A percentile compares a stretch with the other conserved stretches of the same genome.
Conservation (phyloP, 257 asterid genomes). For the Paulownia fortunei region DNA sequence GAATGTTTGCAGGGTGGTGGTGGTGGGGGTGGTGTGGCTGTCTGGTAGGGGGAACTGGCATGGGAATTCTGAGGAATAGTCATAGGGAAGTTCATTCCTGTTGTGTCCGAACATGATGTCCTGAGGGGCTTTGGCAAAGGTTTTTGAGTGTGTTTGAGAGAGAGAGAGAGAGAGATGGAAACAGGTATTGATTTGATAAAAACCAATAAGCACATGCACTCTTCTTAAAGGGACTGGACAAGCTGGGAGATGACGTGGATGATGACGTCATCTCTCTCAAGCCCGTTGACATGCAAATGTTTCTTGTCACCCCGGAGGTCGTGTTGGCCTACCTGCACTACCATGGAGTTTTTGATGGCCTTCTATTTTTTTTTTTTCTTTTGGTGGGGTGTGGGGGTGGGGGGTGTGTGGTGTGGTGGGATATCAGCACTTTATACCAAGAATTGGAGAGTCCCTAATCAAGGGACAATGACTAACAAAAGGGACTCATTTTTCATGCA, state of each 20-base stretch:
- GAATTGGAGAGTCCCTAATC: not conserved
- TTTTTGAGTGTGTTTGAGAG: constrained; percentile 7
- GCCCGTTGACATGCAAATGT: constrained; percentile 64
- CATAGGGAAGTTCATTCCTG: constrained; percentile 41
- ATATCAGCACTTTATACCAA: too few species aligned
- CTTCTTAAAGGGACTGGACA: constrained; percentile 61
- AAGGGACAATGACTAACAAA: not conserved
- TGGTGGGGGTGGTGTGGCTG: not conserved
- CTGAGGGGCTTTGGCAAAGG: constrained; percentile 15
- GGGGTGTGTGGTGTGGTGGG: too few species aligned
- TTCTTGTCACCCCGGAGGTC: constrained; percentile 25
- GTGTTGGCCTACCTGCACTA: constrained; percentile 40
- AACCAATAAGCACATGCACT: constrained; percentile 33
- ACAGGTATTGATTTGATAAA: constrained; percentile 33
- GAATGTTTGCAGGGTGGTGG: constrained; percentile 4
- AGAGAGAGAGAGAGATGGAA: not conserved
- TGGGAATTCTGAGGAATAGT: constrained; percentile 40
- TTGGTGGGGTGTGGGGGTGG: not conserved
- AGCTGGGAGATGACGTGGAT: constrained; percentile 64
- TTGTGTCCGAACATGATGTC: constrained; percentile 58
- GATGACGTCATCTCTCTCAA: constrained; percentile 52
- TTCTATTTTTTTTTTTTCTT: too few species aligned
- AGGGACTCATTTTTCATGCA: constrained; percentile 20
- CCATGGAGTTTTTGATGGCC: not conserved
- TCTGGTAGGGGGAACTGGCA: constrained; percentile 39